phyloP scores from a whole-genome alignment of 371 early-diverging fungal species.

The Parasitella parasitica region DNA sequence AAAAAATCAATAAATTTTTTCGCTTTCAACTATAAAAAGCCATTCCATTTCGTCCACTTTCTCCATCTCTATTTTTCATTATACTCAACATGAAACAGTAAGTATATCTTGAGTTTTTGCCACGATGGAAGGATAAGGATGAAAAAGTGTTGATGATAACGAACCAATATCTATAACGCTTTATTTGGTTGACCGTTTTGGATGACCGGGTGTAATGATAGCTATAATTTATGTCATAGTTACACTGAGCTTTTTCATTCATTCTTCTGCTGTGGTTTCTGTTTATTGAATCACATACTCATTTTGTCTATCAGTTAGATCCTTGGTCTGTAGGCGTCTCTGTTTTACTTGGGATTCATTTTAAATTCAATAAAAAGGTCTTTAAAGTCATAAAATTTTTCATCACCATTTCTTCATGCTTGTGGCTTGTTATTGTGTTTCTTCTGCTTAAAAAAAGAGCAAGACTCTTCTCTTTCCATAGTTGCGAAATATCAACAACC shows the following conservation, averaged over 20 bases:
- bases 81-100: constrained; percentile 4
- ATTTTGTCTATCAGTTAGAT: neutral
- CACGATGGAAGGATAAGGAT: neutral
- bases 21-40: neutral
- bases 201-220: constrained; percentile 33
- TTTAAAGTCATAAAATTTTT: too few species aligned
- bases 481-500: neutral
- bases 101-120: too few species aligned
- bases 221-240: constrained; percentile 36
- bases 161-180: constrained; percentile 29
- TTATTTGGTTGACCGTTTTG: constrained; percentile 34
- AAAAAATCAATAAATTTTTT: constrained; percentile 8
- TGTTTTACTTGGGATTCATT: neutral
- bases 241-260: constrained; percentile 31
- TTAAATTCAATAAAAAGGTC: neutral
- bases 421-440: constrained; percentile 2
- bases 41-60: neutral
- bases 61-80: neutral
- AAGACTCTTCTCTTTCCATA: neutral
- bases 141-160: constrained; percentile 27
- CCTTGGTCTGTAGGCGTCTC: neutral
- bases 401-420: too few species aligned
- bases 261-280: neutral
- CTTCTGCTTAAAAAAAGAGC: neutral
- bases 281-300: neutral